A percentile compares a stretch with the other conserved stretches of the same genome.
phyloP scores from a whole-genome alignment of 2,329 filamentous ascomycete genomes.

The Chalara sp. region DNA sequence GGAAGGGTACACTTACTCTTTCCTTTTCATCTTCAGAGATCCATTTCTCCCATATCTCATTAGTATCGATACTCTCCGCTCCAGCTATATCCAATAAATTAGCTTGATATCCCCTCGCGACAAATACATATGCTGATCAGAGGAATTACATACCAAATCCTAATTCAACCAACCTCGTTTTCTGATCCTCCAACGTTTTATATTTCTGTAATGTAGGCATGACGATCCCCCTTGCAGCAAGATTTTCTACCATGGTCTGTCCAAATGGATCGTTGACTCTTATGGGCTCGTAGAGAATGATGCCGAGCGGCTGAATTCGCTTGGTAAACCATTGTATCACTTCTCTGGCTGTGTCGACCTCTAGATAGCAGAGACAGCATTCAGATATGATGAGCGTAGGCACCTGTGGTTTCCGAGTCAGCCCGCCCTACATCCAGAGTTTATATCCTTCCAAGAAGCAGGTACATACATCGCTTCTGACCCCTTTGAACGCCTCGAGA shows the following conservation, averaged over 20 bases:
- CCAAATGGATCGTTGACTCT: conserved; percentile 81
- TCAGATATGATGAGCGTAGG: conserved; percentile 89
- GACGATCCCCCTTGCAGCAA: conserved; percentile 72
- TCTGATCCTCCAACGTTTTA: conserved; percentile 61
- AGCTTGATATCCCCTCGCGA: too few relatives aligned
- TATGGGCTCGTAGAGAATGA: conserved; percentile 87
- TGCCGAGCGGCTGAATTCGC: conserved; percentile 40
- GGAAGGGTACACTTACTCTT: conserved; percentile 45
- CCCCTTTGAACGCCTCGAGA: conserved; percentile 23
- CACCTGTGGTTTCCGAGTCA: conserved; percentile 25
- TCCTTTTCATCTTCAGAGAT: conserved; percentile 64
- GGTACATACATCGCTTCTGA: too few relatives aligned
- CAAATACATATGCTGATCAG: neutral
- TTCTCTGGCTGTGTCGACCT: conserved; percentile 52
- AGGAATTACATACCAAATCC: conserved; percentile 45
- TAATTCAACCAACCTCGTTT: conserved; percentile 54
- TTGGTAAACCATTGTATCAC: conserved; percentile 61
- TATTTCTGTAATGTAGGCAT: conserved; percentile 79
- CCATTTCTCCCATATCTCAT: conserved; percentile 75
- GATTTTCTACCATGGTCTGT: conserved; percentile 84
- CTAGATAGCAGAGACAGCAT: conserved; percentile 89
- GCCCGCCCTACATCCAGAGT: too few relatives aligned
- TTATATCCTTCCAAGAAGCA: too few relatives aligned
- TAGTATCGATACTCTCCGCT: conserved; percentile 46
- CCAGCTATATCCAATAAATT: conserved; percentile 13